Evolutionary conservation across 2,329 filamentous ascomycete genomes (phyloP), one percentile per base, ranked within the genome.

Genomic region (Fusarium solani-melongenae): DNA sequence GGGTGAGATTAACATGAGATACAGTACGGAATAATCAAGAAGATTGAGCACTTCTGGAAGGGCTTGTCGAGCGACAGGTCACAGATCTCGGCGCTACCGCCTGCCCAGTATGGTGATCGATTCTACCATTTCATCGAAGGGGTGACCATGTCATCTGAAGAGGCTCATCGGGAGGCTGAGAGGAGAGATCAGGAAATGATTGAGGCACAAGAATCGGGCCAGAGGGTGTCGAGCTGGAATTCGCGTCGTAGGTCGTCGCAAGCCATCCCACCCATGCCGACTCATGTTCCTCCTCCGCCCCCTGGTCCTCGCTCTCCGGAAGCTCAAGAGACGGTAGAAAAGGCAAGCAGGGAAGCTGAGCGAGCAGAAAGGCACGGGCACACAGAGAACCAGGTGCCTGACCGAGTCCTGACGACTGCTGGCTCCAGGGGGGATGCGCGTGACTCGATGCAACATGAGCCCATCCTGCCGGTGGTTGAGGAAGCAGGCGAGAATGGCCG

Each of bases 41-140:
- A 96, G 81, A 90, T 96, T 70, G 96, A 99, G 83, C 92, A 98
- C 83, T 96, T 98, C 84, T 96, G 95, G 92, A 99, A 99, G 86
- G 96, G 96, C 39, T 86, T 98, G 67, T 94, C 92, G 3, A 90
- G 91, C 77, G 93, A 96, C 77, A 92, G 94, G 77, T 91, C 90
- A 36, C 92, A 98, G 80, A 98, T 99, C 70, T 98, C 96, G 0
- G 95, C 96, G 3, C 92, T 98, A 27, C 94, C 95, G 1, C 96
- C 96, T 1, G 91, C 95, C 70, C 89, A 94, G 66, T 99, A 99
- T 78, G 96, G 96, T 31, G 94, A 98, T 67, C 92, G 96, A 6
- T 99, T 99, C 82, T 89, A 97, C 81, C 93, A 93, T 74, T 99
- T 99, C 81, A 95, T 99, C 79, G 92, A 92, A 58, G 92, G 93